phyloP scores from a whole-genome alignment of 2,329 filamentous ascomycete species.

The Septoria linicola region DNA sequence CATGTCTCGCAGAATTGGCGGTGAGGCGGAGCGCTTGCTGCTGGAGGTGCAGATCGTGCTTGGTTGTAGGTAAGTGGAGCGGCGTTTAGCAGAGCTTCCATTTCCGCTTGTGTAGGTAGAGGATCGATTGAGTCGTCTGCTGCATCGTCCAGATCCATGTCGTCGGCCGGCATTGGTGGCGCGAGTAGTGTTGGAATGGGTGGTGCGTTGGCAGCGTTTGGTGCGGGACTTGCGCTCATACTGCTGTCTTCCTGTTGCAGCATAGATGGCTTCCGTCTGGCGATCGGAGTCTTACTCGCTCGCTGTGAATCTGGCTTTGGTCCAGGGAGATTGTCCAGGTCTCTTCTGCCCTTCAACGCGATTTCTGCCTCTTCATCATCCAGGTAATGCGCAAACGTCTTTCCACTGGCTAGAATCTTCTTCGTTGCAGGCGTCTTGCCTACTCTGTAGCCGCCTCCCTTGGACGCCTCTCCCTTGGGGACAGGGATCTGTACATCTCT shows the following conservation, averaged over 20 bases:
- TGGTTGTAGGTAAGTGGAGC: conserved; percentile 69
- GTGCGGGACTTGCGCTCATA: conserved; percentile 31
- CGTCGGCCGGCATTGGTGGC: conserved; percentile 35
- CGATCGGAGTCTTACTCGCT: conserved; percentile 39
- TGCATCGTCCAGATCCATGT: conserved; percentile 47
- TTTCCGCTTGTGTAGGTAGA: conserved; percentile 47
- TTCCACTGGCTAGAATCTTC: conserved; percentile 75
- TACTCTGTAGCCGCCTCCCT: conserved; percentile 41
- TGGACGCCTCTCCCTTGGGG: conserved; percentile 50
- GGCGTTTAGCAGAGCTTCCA: conserved; percentile 62
- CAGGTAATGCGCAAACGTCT: conserved; percentile 79
- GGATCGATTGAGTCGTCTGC: conserved; percentile 24
- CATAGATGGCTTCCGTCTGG: conserved; percentile 31
- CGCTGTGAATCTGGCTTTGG: conserved; percentile 25
- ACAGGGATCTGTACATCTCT: conserved; percentile 63
- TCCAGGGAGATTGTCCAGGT: conserved; percentile 23
- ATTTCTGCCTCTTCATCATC: conserved; percentile 71
- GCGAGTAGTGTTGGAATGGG: conserved; percentile 17
- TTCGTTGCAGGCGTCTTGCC: conserved; percentile 70
- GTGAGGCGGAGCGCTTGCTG: conserved; percentile 48
- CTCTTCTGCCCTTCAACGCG: conserved; percentile 37
- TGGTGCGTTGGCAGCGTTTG: conserved; percentile 13
- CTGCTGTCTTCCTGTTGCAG: conserved; percentile 30
- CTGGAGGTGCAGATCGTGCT: conserved; percentile 49
- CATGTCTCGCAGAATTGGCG: conserved; percentile 75